These are phyloP conservation scores for Rosellinia necatrix DNA, from an alignment of 2,329 filamentous ascomycete species.

Conservation along the genomic window DNA sequence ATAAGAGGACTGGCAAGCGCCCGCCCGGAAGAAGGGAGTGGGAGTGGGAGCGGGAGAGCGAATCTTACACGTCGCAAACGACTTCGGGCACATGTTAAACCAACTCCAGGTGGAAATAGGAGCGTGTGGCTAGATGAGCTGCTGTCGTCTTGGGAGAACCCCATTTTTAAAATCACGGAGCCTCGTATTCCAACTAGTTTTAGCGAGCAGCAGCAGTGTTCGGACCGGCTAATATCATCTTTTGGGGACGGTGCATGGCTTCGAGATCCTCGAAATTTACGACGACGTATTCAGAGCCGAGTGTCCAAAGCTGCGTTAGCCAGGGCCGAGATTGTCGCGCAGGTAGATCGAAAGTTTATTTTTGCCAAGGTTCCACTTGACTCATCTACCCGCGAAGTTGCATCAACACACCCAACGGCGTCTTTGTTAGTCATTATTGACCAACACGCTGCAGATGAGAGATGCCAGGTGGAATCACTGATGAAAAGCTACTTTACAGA, in stretches of 20 bases:
- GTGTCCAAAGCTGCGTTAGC: slow-evolving; percentile 67
- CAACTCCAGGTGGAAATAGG: slow-evolving; percentile 22
- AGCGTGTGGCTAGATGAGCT: slow-evolving; percentile 64
- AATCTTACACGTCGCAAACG: slow-evolving; percentile 17
- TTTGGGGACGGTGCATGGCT: slow-evolving; percentile 21
- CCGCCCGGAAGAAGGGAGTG: slow-evolving; percentile 40
- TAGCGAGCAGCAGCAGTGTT: slow-evolving; percentile 31
- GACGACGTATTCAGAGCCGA: slow-evolving; percentile 44
- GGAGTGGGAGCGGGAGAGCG: slow-evolving; percentile 32
- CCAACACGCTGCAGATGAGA: slow-evolving; percentile 93
- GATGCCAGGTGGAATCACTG: slow-evolving; percentile 76
- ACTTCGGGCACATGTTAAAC: slow-evolving; percentile 21
- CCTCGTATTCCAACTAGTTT: slow-evolving; percentile 49
- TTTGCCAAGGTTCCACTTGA: slow-evolving; percentile 60
- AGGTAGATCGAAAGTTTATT: slow-evolving; percentile 91
- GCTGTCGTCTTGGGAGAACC: slow-evolving; percentile 73
- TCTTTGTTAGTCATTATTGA: slow-evolving; percentile 75
- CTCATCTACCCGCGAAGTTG: background rate
- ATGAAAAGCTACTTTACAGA: slow-evolving; percentile 58
- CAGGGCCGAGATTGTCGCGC: slow-evolving; percentile 70
- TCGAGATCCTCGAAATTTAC: slow-evolving; percentile 24
- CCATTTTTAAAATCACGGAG: slow-evolving; percentile 65
- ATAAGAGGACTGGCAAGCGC: slow-evolving; percentile 37
- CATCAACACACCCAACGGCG: background rate
- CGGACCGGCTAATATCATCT: slow-evolving; percentile 28